Base-by-base conservation (phyloP, 805 yeast genomes). In the Saccharomycopsis sp. region DNA sequence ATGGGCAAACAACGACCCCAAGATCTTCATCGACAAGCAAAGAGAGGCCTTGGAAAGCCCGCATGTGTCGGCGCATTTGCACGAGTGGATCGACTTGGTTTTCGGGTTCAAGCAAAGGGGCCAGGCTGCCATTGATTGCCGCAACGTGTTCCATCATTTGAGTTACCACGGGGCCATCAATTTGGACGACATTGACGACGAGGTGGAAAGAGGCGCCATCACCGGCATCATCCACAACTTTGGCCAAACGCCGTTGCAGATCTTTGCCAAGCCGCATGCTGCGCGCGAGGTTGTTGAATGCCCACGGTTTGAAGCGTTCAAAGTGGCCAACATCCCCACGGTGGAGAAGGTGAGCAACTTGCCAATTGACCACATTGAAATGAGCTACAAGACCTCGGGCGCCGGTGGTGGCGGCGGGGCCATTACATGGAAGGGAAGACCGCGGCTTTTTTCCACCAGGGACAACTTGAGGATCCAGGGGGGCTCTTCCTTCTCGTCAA, bases 211-310 rank as follows among this genome's bases (percentile, higher is more conserved):
- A 48, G 65, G 76, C 29, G 89, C 94, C 1, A 68, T 81, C 2
- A 80, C 85, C 17, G 88, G 94, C 1, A 81, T 82, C 51, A 86
- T 86, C 38, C 92, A 87, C 55, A 86, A 86, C 58, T 86, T 86
- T 65, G 96, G 96, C 0, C 96, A 86, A 55, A 86, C 94, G 0
- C 96, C 96, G 1, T 54, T 71, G 36, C 83, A 80, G 50, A 61
- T 87, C 8, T 84, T 87, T 51, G 63, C 61, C 13, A 70, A 69
- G 38, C 80, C 87, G 0, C 95, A 86, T 57, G 79, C 81, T 1
- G 48, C 53, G 19, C 64, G 68, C 41, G 72, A 64, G 2, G 58
- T 60, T 0, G 49, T 62, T n/a, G 58, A 62, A 17, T 42, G 57
- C 20, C 60, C 77, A 2, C 53, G 54, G 27, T 52, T 64, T 25